Evolutionary conservation across 2,329 filamentous ascomycete species (phyloP).

Genomic region (Talaromyces sp.): DNA sequence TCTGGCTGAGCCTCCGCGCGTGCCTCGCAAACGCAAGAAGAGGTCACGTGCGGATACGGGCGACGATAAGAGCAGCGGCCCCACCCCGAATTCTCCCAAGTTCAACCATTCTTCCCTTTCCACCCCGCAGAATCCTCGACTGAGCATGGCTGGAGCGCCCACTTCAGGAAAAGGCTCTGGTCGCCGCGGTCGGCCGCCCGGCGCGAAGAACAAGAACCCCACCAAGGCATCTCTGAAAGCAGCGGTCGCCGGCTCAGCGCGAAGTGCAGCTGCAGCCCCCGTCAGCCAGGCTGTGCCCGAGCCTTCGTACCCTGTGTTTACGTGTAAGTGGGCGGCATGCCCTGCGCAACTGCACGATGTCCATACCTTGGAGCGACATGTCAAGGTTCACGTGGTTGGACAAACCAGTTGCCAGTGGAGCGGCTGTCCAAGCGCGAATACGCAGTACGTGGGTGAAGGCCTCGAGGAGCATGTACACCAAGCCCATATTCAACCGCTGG

Average conservation of each 20-base stretch:
- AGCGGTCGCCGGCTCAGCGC: background rate
- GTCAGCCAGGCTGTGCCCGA: conserved; percentile 14
- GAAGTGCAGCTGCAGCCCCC: background rate
- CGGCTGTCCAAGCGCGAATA: conserved; percentile 12
- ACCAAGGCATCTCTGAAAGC: conserved; percentile 11
- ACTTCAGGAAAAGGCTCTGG: conserved; percentile 6
- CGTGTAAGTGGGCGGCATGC: conserved; percentile 56
- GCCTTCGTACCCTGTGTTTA: conserved; percentile 41
- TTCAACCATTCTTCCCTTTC: background rate
- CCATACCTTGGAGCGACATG: conserved; percentile 54
- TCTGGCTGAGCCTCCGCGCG: conserved; percentile 17
- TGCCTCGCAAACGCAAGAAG: conserved; percentile 11
- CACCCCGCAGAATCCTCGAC: conserved; percentile 2
- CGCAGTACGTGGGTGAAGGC: conserved; percentile 21
- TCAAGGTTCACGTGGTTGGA: conserved; percentile 49
- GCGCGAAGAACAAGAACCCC: conserved; percentile 24
- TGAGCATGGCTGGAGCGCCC: conserved; percentile 8
- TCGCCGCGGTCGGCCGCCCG: conserved; percentile 24
- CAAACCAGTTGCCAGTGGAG: conserved; percentile 22
- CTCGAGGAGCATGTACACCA: conserved; percentile 51
- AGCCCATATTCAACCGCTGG: conserved; percentile 48
- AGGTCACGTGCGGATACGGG: conserved; percentile 8
- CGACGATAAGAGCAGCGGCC: background rate
- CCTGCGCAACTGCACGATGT: conserved; percentile 57
- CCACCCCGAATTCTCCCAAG: conserved; percentile 1